Conservation (phyloP, 352 stramenopile species). For the Phytophthora agathidicida region DNA sequence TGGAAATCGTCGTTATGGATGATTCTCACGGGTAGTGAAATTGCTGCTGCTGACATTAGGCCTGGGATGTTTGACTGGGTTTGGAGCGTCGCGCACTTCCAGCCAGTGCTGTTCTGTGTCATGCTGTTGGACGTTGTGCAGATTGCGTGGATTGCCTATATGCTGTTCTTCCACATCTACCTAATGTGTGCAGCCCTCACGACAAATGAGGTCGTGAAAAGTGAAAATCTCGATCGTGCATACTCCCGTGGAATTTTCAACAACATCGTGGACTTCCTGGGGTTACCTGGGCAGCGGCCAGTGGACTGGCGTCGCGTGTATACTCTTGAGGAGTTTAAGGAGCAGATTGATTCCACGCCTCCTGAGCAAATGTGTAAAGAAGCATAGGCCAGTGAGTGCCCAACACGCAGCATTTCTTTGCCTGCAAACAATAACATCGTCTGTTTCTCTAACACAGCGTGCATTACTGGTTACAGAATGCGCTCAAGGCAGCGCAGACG, state of each 20-base stretch:
- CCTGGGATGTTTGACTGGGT: conserved; percentile 39
- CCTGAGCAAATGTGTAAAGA: conserved; percentile 29
- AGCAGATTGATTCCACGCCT: conserved; percentile 16
- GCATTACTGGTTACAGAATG: conserved; percentile 32
- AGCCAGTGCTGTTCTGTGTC: conserved; percentile 63
- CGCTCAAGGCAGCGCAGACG: conserved; percentile 79
- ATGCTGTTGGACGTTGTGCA: conserved; percentile 60
- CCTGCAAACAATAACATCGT: no score
- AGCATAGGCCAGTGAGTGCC: no score
- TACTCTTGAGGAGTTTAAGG: conserved; percentile 57
- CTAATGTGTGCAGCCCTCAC: conserved; percentile 64
- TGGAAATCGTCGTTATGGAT: conserved; percentile 33
- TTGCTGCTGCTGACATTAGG: neutral
- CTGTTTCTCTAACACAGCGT: no score
- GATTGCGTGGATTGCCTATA: conserved; percentile 76
- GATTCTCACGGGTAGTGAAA: conserved; percentile 1
- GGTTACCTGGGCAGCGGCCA: conserved; percentile 28
- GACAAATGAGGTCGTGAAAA: conserved; percentile 84
- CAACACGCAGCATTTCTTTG: no score
- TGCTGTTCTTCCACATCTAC: conserved; percentile 73
- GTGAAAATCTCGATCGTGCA: conserved; percentile 52
- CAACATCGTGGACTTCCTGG: conserved; percentile 74
- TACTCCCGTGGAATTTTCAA: conserved; percentile 64
- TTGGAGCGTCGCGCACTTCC: conserved; percentile 65
- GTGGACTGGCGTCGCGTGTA: conserved; percentile 71